These are phyloP conservation scores for Leccinum pallidistipes DNA, from an alignment of 1,284 basidiomycete genomes.

Conservation along the genomic window DNA sequence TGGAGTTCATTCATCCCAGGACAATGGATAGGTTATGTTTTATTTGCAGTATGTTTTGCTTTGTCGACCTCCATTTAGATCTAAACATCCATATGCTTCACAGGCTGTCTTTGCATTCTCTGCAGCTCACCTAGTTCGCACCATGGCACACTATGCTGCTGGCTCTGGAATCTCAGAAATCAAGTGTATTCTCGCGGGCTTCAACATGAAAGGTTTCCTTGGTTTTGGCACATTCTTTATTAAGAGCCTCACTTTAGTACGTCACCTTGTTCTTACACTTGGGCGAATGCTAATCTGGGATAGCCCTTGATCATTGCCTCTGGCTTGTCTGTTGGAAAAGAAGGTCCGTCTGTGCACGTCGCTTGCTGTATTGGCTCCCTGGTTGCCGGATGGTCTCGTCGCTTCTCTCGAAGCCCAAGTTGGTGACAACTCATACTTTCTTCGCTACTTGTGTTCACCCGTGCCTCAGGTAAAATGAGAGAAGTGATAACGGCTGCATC, in stretches of 20 bases:
- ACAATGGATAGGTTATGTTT: constrained; percentile 84
- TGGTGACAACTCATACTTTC: constrained; percentile 27
- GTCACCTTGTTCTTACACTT: constrained; percentile 30
- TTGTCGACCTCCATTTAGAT: constrained; percentile 3
- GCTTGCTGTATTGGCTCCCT: constrained; percentile 93
- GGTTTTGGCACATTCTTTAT: constrained; percentile 88
- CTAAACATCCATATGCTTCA: constrained; percentile 2
- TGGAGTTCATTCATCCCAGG: constrained; percentile 83
- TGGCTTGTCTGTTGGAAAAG: constrained; percentile 96
- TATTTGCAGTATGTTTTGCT: constrained; percentile 84
- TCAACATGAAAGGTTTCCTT: constrained; percentile 95
- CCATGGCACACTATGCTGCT: constrained; percentile 92
- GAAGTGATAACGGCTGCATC: constrained; percentile 95
- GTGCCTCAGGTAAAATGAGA: constrained; percentile 81
- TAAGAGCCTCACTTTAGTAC: constrained; percentile 88
- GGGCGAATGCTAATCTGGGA: constrained; percentile 10
- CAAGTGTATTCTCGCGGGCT: constrained; percentile 97
- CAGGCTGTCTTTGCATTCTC: constrained; percentile 80
- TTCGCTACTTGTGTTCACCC: constrained; percentile 8
- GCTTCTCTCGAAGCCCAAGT: constrained; percentile 90
- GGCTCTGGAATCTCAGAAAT: constrained; percentile 99
- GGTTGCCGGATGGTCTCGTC: constrained; percentile 79
- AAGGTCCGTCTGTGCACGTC: constrained; percentile 97
- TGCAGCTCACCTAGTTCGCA: constrained; percentile 86
- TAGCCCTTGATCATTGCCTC: constrained; percentile 98